phyloP scores from a whole-genome alignment of 192 early-diverging fungal species.

The Spizellomyces sp. region DNA sequence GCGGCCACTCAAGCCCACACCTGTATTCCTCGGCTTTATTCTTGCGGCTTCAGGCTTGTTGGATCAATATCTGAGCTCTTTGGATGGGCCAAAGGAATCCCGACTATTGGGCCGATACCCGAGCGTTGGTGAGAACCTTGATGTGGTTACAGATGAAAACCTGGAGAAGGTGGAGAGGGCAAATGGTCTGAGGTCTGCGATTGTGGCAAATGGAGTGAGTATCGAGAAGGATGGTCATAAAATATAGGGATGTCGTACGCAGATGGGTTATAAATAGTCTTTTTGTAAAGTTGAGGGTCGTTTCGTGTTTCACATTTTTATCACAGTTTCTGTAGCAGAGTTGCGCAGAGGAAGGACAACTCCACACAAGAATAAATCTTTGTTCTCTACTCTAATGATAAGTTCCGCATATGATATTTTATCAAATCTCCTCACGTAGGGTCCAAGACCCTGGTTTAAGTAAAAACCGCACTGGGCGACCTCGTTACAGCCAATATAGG shows the following conservation, averaged over 20 bases:
- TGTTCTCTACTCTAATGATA: no score
- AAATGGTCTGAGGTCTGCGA: slow-evolving; percentile 15
- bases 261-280: no score
- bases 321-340: no score
- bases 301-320: no score
- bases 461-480: no score
- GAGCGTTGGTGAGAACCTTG: slow-evolving; percentile 23
- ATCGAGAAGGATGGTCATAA: slow-evolving; percentile 20
- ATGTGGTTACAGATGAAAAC: not conserved
- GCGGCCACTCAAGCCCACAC: slow-evolving; percentile 87
- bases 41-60: slow-evolving; percentile 80
- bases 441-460: no score
- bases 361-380: no score
- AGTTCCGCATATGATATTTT: no score
- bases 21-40: slow-evolving; percentile 92
- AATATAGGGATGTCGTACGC: not conserved
- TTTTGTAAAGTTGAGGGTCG: no score
- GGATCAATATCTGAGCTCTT: slow-evolving; percentile 43
- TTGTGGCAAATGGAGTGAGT: slow-evolving; percentile 14
- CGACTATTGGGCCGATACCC: slow-evolving; percentile 26
- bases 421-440: no score
- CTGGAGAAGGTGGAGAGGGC: slow-evolving; percentile 9
- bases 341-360: no score
- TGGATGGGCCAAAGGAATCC: slow-evolving; percentile 8
- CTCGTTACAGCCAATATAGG: no score